phyloP scores from a whole-genome alignment of 345 rosid genomes.

The Syzygium grande region DNA sequence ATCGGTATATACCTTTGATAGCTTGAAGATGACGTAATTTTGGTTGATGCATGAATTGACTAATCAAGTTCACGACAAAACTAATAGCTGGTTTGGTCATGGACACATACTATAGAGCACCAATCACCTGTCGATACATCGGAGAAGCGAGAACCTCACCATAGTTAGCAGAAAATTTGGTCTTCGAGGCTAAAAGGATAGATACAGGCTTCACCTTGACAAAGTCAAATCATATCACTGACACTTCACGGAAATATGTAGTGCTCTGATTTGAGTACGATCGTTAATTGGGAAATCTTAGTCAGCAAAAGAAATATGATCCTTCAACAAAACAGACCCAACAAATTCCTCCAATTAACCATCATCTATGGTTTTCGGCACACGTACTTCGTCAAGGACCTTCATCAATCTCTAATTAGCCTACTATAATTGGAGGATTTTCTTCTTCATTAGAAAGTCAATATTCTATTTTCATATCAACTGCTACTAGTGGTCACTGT shows the following conservation, averaged over 20 bases:
- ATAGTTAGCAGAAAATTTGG: neutral
- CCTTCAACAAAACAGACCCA: no score
- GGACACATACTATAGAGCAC: neutral
- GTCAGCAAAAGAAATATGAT: no score
- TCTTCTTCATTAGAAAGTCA: neutral
- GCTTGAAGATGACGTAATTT: neutral
- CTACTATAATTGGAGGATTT: neutral
- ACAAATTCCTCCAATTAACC: no score
- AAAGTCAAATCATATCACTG: no score
- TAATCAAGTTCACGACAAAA: neutral
- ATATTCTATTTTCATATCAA: neutral
- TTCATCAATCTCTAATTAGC: neutral
- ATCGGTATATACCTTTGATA: neutral
- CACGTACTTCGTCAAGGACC: no score
- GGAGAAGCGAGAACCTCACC: neutral
- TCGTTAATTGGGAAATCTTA: no score
- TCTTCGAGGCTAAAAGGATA: neutral
- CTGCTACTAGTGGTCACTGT: neutral
- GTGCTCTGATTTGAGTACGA: no score
- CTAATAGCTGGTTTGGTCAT: neutral
- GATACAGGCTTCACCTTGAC: neutral
- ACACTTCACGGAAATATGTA: no score
- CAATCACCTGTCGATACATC: neutral
- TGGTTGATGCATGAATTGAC: neutral
- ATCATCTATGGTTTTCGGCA: no score